These are phyloP conservation scores for Hypholoma fasciculare DNA, from an alignment of 768 basidiomycete species.

Conservation along the genomic window DNA sequence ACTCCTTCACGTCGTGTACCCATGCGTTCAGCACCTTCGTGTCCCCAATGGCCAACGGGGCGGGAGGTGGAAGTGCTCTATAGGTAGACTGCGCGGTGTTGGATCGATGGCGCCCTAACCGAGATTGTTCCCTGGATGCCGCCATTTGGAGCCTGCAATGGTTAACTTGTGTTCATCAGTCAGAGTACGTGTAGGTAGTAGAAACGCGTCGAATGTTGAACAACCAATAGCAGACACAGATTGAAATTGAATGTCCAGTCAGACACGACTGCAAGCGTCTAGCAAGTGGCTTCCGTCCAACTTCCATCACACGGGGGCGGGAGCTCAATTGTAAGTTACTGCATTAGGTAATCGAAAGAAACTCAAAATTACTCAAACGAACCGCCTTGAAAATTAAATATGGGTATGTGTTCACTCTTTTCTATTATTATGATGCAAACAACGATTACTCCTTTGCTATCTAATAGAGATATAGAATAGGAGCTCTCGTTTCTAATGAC, in stretches of 20 bases:
- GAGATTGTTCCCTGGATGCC: slow-evolving; percentile 64
- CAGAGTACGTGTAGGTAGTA: background rate
- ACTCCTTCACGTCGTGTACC: slow-evolving; percentile 73
- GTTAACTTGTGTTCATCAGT: background rate
- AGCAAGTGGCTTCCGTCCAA: no score
- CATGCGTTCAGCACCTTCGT: slow-evolving; percentile 64
- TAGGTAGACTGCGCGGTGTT: slow-evolving; percentile 73
- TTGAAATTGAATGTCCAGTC: background rate
- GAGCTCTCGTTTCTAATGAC: slow-evolving; percentile 44
- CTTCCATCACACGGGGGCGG: no score
- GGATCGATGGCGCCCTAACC: slow-evolving; percentile 65
- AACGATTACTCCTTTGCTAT: slow-evolving; percentile 18
- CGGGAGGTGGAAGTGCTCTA: slow-evolving; percentile 37
- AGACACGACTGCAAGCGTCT: no score
- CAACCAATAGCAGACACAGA: background rate
- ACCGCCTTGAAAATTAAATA: background rate
- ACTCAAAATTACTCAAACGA: background rate
- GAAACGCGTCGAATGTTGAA: background rate
- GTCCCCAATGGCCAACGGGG: slow-evolving; percentile 56
- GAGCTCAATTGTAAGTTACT: background rate
- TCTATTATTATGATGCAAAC: slow-evolving; percentile 23
- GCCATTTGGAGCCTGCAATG: slow-evolving; percentile 40
- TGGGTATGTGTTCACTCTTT: slow-evolving; percentile 18
- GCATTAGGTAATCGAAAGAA: background rate
- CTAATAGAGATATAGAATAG: slow-evolving; percentile 24